phyloP scores from a whole-genome alignment of 2,329 filamentous ascomycete species.

The Phaeosphaeria sp. region DNA sequence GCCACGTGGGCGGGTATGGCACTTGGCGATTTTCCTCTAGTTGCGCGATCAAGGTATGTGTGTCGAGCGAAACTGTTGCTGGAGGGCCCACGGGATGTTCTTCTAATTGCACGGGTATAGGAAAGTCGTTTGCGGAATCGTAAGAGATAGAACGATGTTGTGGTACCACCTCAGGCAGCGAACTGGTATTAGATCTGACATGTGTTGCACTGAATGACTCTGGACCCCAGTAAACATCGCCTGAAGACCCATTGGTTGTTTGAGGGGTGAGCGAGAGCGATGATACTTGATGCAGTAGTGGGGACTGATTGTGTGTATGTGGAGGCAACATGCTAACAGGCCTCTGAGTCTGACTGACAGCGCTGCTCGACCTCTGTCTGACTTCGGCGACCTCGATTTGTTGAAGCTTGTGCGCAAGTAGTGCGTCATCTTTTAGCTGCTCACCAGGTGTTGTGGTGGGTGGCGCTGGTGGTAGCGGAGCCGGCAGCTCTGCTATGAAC shows the following conservation, averaged over 20 bases:
- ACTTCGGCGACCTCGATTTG: conserved; percentile 37
- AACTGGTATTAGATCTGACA: conserved; percentile 10
- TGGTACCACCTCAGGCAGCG: conserved; percentile 22
- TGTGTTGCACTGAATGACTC: conserved; percentile 18
- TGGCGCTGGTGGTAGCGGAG: conserved; percentile 33
- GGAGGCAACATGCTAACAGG: conserved; percentile 19
- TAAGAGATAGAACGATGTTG: conserved; percentile 1
- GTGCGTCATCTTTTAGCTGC: conserved; percentile 40
- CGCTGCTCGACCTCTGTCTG: conserved; percentile 27
- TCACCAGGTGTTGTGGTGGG: conserved; percentile 33
- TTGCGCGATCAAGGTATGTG: conserved; percentile 24
- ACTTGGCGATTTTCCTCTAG: conserved; percentile 32
- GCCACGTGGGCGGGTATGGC: conserved; percentile 43
- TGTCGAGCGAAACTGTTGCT: conserved; percentile 11
- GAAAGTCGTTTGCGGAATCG: conserved; percentile 12
- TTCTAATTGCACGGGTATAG: conserved; percentile 17
- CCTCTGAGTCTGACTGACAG: conserved; percentile 18
- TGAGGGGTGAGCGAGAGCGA: conserved; percentile 13
- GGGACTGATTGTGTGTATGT: conserved; percentile 9
- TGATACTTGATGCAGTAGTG: conserved; percentile 20
- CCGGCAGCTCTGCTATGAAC: conserved; percentile 37
- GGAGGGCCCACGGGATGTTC: conserved; percentile 2
- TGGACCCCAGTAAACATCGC: conserved; percentile 18
- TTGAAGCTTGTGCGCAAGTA: conserved; percentile 36
- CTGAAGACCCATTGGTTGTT: conserved; percentile 15